These are phyloP conservation scores for Hortaea werneckii DNA, from an alignment of 2,329 filamentous ascomycete genomes.

Conservation along the genomic window DNA sequence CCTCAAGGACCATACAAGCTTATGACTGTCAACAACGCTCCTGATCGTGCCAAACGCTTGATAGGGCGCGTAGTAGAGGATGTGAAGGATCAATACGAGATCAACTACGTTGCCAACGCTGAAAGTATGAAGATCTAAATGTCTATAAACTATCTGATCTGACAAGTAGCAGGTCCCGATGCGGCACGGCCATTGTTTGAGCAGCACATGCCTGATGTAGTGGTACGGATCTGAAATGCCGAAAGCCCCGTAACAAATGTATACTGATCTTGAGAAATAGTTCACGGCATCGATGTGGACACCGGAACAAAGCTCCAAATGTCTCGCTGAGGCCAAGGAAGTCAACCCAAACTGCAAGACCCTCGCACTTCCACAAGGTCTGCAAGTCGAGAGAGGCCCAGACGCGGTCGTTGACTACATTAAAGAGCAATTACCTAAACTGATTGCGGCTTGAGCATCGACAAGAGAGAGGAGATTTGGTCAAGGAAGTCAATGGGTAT, in stretches of 20 bases:
- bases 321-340: slow-evolving; percentile 36
- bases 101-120: slow-evolving; percentile 53
- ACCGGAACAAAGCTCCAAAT: slow-evolving; percentile 37
- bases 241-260: neutral
- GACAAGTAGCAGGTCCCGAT: slow-evolving; percentile 6
- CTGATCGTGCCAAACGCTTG: slow-evolving; percentile 52
- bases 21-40: slow-evolving; percentile 58
- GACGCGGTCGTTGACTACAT: slow-evolving; percentile 48
- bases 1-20: slow-evolving; percentile 48
- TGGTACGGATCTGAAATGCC: slow-evolving; percentile 32
- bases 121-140: slow-evolving; percentile 40
- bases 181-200: slow-evolving; percentile 6
- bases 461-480: neutral
- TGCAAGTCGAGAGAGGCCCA: slow-evolving; percentile 44
- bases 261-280: slow-evolving; percentile 23
- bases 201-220: slow-evolving; percentile 22
- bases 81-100: slow-evolving; percentile 53
- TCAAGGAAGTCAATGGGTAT: neutral
- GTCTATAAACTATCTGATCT: neutral
- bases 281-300: slow-evolving; percentile 55
- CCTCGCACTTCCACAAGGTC: slow-evolving; percentile 43
- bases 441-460: slow-evolving; percentile 2
- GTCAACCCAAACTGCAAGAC: slow-evolving; percentile 40
- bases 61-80: slow-evolving; percentile 52
- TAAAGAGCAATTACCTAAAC: slow-evolving; percentile 30